Base-by-base conservation (phyloP, 768 basidiomycete genomes). In the Tremella mesenterica region DNA sequence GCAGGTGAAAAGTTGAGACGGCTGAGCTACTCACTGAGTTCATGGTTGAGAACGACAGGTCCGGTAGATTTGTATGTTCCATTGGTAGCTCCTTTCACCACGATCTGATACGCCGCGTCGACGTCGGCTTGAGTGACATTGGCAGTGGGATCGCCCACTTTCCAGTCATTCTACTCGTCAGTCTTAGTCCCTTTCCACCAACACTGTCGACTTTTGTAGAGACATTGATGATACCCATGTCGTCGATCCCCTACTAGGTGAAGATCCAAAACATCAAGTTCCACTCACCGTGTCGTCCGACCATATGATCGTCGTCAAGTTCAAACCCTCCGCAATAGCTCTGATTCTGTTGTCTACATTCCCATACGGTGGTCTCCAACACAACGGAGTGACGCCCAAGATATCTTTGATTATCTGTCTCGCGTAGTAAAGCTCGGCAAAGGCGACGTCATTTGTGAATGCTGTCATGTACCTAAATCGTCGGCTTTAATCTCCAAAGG, bases 381-480 rank as follows among this genome's bases (percentile, higher is more conserved):
- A 58, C 9, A 41, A 43, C 1, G 68, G 68, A 12, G 65, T 68
- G 26, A 71, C 66, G 30, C 69, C 69, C 20, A 60, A 51, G 46
- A 71, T 55, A 29, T 63, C 60, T 54, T 66, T 63, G 60, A 71
- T 63, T 50, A 58, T 53, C 38, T 63, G 33, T 8, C 47, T 48
- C 45, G 69, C 68, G 58, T 71, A 71, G 52, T 66, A 71, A 12
- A 71, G 57, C 58, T 71, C 69, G 21, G 67, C 64, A 49, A 69
- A 69, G 76, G 55, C 68, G 43, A 54, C 50, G 38, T 68, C 66
- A 51, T 69, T 69, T 7, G 64, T 50, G 45, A 71, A 58, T 0
- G 84, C 81, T 3, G 86, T 87, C 86, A 88, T 88, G 67, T 84
- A 83, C n/a, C n/a, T n/a, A n/a, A n/a, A n/a, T 29, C 48, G n/a